phyloP scores from a whole-genome alignment of 2,329 filamentous ascomycete species.

The Cladophialophora chaetospira region DNA sequence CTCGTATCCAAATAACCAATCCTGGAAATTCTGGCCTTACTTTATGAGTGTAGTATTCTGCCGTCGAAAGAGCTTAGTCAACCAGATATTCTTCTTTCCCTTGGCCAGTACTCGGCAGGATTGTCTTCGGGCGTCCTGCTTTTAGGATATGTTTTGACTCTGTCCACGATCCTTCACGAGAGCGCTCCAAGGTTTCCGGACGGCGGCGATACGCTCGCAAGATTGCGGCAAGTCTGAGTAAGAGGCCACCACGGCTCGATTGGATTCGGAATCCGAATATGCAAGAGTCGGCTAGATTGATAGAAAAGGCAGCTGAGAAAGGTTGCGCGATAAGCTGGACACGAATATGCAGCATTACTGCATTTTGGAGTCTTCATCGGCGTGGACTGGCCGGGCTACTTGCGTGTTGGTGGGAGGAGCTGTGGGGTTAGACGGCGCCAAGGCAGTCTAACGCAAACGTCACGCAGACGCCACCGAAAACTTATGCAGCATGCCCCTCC shows the following conservation, averaged over 20 bases:
- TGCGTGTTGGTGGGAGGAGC: constrained; percentile 2
- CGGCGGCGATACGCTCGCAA: not conserved
- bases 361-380: too few relatives aligned
- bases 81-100: too few relatives aligned
- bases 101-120: too few relatives aligned
- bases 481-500: constrained; percentile 6
- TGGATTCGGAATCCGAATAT: constrained; percentile 10
- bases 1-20: not conserved
- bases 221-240: not conserved
- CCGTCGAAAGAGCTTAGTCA: too few relatives aligned
- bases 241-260: not conserved
- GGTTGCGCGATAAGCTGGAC: constrained; percentile 15
- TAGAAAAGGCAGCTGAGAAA: constrained; percentile 15
- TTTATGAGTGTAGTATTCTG: not conserved
- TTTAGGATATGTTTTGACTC: too few relatives aligned
- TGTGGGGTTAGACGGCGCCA: constrained; percentile 21
- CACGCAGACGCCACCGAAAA: constrained; percentile 14
- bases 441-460: constrained; percentile 1
- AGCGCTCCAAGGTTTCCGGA: not conserved
- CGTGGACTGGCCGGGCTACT: constrained; percentile 5
- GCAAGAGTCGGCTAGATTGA: not conserved
- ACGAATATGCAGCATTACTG: constrained; percentile 3
- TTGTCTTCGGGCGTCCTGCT: not conserved
- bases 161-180: not conserved
- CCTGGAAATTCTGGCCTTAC: not conserved